Evolutionary conservation across 2,329 filamentous ascomycete genomes (phyloP), one percentile per base, ranked within the genome.

Genomic region (Arthroderma sp.): DNA sequence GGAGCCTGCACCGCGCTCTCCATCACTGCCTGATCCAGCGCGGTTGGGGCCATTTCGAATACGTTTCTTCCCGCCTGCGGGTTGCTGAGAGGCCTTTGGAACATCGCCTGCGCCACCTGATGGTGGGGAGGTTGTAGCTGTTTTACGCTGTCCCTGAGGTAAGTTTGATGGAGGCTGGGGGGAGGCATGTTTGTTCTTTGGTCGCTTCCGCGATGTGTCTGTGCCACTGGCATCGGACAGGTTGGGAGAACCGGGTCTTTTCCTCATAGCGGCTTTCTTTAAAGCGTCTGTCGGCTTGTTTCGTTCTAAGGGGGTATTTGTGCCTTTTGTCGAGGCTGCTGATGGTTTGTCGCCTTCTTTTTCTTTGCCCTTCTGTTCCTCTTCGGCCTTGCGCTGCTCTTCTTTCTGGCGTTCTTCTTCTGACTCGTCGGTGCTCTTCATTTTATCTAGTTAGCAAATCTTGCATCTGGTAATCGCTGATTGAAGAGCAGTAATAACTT

Each of bases 181-280:
- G 4, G 55, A 46, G 7, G 52, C 50, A 49, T 77, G 74, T 59
- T 82, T 83, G 67, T 81, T 84, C 58, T 83, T 77, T 60, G 75
- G 77, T 68, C 85, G 85, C 66, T 91, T 87, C 52, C 83, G 81
- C 27, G 80, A 78, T 0, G 85, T 89, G 61, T 96, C 89, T 54
- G 88, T 93, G 43, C 86, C 89, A 60, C 86, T 94, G 6, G 86
- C 86, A 60, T 96, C 89, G 1, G 87, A 95, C 30, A 84, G 73
- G 51, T 88, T 83, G 3, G 88, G 86, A 10, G 87, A 94, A 11
- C 87, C 86, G 30, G 85, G 75, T 29, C 89, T 80, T 67, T 95
- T 95, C 43, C 89, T 74, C 30, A 71, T 77, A 4, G 65, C 57
- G 7, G 69, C 62, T 50, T 72, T 73, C 55, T 74, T 75, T 44